Conservation (phyloP, 768 basidiomycete genomes). For the Boletus sp. region DNA sequence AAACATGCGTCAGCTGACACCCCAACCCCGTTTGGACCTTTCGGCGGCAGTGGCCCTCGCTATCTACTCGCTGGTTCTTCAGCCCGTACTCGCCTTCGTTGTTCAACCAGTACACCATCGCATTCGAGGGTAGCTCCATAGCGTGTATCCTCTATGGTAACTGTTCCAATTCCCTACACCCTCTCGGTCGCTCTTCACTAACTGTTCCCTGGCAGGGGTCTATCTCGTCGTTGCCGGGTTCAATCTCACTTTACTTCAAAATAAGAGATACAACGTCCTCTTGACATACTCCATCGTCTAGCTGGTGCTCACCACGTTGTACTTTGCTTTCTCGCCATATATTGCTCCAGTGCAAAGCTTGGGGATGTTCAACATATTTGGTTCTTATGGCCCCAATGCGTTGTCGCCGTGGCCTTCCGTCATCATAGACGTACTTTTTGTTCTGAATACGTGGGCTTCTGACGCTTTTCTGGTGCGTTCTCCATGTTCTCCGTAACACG, state of each 20-base stretch:
- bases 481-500: not conserved
- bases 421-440: conserved; percentile 8
- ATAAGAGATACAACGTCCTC: conserved; percentile 19
- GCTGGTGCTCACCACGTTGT: conserved; percentile 18
- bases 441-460: conserved; percentile 23
- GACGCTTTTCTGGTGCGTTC: conserved; percentile 24
- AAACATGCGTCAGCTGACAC: not conserved
- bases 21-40: not conserved
- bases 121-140: conserved; percentile 20
- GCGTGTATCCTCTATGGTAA: conserved; percentile 21
- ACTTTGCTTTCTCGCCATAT: conserved; percentile 20
- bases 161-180: not conserved
- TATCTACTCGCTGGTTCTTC: conserved; percentile 1
- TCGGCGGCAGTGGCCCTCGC: conserved; percentile 1
- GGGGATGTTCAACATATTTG: conserved; percentile 4
- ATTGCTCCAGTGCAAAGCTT: conserved; percentile 15
- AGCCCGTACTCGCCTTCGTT: conserved; percentile 8
- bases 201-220: conserved; percentile 2
- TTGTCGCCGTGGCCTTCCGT: conserved; percentile 19
- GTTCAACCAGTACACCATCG: conserved; percentile 21
- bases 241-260: conserved; percentile 14
- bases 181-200: not conserved
- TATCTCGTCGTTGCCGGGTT: conserved; percentile 12
- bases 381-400: conserved; percentile 4
- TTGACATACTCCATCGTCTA: conserved; percentile 10